These are phyloP conservation scores for Amoebophrya sp. DNA, from an alignment of 169 alveolate species.

Conservation along the genomic window DNA sequence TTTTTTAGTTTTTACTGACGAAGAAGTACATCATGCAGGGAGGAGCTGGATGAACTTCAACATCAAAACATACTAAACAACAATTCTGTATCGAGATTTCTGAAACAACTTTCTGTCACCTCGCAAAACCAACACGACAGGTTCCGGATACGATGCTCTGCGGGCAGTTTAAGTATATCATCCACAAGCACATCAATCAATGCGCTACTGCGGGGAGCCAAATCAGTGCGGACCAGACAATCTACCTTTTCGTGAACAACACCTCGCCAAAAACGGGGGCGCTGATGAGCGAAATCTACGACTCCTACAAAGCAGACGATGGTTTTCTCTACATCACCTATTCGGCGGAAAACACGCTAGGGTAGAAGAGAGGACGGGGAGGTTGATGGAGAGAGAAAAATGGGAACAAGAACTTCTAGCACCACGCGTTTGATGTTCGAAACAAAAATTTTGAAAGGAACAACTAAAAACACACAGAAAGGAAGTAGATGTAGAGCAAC, in stretches of 20 bases:
- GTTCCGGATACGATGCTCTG: conserved; percentile 59
- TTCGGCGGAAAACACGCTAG: conserved; percentile 64
- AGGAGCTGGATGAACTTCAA: too few species aligned
- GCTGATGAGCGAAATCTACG: conserved; percentile 61
- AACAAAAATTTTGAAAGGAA: too few species aligned
- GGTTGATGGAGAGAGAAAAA: background rate
- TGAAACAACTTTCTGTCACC: too few species aligned
- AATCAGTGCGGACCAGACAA: conserved; percentile 56
- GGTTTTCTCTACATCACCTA: conserved; percentile 66
- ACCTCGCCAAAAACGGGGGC: conserved; percentile 63
- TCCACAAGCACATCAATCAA: conserved; percentile 66
- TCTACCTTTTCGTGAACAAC: conserved; percentile 57
- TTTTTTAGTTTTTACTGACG: background rate
- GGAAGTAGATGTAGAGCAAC: too few species aligned
- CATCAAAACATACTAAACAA: too few species aligned
- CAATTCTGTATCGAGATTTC: too few species aligned
- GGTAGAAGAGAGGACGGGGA: conserved; percentile 18
- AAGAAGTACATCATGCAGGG: too few species aligned
- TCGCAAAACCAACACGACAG: too few species aligned
- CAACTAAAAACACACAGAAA: too few species aligned
- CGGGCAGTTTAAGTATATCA: conserved; percentile 64
- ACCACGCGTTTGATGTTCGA: too few species aligned
- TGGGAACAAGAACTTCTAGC: background rate
- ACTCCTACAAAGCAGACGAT: conserved; percentile 60
- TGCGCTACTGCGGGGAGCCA: conserved; percentile 43